Percentiles rank a stretch among this genome's conserved stretches.
phyloP scores from a whole-genome alignment of 176 grass and related monocot genomes.

The Thalia dealbata region DNA sequence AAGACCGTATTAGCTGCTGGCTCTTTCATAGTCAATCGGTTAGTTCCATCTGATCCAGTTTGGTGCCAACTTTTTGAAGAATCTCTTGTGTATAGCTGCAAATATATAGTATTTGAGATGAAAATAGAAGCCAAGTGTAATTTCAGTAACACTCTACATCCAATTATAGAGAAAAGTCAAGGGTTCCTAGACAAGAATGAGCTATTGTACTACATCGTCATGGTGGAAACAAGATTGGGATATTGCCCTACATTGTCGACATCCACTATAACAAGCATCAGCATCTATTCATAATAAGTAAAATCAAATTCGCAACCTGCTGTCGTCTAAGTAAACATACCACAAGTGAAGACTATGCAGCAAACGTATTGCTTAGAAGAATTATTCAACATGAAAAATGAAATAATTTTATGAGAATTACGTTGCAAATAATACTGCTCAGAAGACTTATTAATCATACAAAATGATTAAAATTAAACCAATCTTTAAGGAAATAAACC shows the following conservation, averaged over 20 bases:
- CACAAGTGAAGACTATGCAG: not conserved
- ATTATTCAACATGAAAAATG: not conserved
- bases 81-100: conserved; percentile 91
- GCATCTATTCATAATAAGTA: no score
- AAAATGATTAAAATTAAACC: no score
- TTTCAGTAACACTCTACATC: not conserved
- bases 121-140: not conserved
- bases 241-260: no score
- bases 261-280: no score
- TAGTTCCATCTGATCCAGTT: conserved; percentile 69
- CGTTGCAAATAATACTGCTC: no score
- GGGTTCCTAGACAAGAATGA: not conserved
- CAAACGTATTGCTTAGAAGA: not conserved
- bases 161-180: not conserved
- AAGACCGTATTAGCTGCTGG: conserved; percentile 68
- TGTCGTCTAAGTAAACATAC: no score
- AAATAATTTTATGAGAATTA: no score
- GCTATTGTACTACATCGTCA: no score
- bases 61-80: conserved; percentile 87
- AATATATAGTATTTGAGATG: not conserved
- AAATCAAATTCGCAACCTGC: no score
- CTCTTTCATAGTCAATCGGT: conserved; percentile 70
- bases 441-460: no score
- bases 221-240: no score
- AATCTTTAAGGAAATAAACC: not conserved